phyloP scores from a whole-genome alignment of 768 basidiomycete species.

The Coprinopsis cinerea region DNA sequence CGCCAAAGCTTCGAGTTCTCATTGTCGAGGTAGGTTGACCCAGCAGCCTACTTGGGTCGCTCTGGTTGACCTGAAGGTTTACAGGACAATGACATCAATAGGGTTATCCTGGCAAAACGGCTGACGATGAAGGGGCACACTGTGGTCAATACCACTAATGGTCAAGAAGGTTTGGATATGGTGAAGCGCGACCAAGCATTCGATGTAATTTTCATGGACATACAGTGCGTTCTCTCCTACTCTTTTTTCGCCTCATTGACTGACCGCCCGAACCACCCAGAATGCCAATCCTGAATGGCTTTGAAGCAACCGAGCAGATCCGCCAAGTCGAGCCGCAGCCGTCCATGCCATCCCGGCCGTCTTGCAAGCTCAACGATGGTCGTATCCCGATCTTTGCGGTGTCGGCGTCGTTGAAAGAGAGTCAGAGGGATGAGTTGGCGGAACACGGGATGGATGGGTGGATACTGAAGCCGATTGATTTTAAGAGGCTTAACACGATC shows the following conservation, averaged over 20 bases:
- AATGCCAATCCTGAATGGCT: constrained; percentile 78
- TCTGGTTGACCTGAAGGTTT: neutral
- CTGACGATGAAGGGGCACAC: constrained; percentile 59
- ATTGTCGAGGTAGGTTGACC: constrained; percentile 55
- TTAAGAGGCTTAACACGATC: constrained; percentile 54
- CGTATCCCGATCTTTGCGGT: constrained; percentile 80
- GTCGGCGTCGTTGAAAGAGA: constrained; percentile 62
- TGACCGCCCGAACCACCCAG: constrained; percentile 29
- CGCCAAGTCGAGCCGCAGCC: constrained; percentile 47
- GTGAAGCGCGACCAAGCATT: constrained; percentile 53
- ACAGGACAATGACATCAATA: constrained; percentile 75
- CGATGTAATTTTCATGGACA: constrained; percentile 78
- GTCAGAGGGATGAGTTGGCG: constrained; percentile 47
- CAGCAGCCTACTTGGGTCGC: neutral
- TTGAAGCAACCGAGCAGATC: constrained; percentile 62
- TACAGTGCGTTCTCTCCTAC: constrained; percentile 46
- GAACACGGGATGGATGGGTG: constrained; percentile 69
- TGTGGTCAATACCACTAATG: constrained; percentile 64
- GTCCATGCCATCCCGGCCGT: constrained; percentile 1
- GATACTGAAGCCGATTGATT: constrained; percentile 81
- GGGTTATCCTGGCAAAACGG: constrained; percentile 62
- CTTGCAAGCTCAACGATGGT: constrained; percentile 44
- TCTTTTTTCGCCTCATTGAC: neutral
- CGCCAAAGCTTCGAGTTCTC: constrained; percentile 39
- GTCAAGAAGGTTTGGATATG: constrained; percentile 66